Percentiles rank a stretch among this genome's conserved stretches.
Evolutionary conservation across 768 basidiomycete genomes (phyloP).

Genomic region (Lactifluus volemus): DNA sequence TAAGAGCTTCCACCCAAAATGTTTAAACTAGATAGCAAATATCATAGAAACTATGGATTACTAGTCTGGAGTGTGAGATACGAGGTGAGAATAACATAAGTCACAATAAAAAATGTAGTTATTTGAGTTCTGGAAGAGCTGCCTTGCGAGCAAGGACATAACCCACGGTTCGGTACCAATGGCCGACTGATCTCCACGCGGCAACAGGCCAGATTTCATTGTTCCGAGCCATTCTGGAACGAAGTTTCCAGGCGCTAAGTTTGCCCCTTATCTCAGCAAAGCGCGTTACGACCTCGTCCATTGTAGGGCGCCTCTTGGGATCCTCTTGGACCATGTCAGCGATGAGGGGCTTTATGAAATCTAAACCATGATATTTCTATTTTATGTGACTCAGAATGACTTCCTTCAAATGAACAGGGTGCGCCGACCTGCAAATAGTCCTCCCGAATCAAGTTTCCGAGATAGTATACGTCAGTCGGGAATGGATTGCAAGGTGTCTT

Average conservation of each 20-base stretch:
- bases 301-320: slow-evolving; percentile 27
- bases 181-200: neutral
- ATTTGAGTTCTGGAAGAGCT: slow-evolving; percentile 13
- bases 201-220: slow-evolving; percentile 8
- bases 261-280: neutral
- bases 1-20: no score
- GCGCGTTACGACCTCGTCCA: neutral
- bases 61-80: no score
- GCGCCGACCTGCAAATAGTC: slow-evolving; percentile 12
- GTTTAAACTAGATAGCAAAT: no score
- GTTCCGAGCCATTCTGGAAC: slow-evolving; percentile 3
- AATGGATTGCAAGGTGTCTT: slow-evolving; percentile 18
- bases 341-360: slow-evolving; percentile 13
- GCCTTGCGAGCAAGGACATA: neutral
- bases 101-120: neutral
- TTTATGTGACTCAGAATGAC: neutral
- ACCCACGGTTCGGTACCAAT: slow-evolving; percentile 4
- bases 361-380: slow-evolving; percentile 8
- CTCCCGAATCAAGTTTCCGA: slow-evolving; percentile 21
- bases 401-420: neutral
- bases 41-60: no score
- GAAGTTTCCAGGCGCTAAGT: slow-evolving; percentile 9
- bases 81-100: neutral
- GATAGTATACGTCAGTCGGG: slow-evolving; percentile 22
- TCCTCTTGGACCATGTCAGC: slow-evolving; percentile 31